Evolutionary conservation across 2,329 filamentous ascomycete genomes (phyloP), one percentile per base, ranked within the genome.

Genomic region (Sporothrix humicola): DNA sequence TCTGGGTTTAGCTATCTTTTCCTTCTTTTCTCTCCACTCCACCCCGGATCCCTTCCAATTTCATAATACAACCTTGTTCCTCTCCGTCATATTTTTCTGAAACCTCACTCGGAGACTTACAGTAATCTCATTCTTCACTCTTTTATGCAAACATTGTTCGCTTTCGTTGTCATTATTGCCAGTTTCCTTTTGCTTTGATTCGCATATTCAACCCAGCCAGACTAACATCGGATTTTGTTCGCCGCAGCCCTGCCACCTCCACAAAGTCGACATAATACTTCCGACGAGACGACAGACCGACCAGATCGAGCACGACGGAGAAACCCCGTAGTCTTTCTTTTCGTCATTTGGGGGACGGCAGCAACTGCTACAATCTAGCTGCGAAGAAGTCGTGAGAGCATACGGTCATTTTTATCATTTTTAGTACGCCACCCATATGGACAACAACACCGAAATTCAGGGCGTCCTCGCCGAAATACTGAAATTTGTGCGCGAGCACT

Each of bases 401-500:
- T n/a, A 6, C 31, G 31, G 31, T 37, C 31, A 37, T 26, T 26
- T 26, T 26, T 26, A 26, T 26, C 23, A 26, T 26, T 26, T 26
- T 26, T 26, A 26, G 23, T 26, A 26, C 23, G 23, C 23, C 23
- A 26, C 23, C 23, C 23, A 26, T 26, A 26, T 26, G 23, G 23
- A 26, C 23, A 61, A 4, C 23, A 23, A 37, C 37, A 6, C 26
- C 37, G 74, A 69, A 26, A 77, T 78, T 75, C 75, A 78, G 26
- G 79, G 80, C 73, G 77, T 83, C 59, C 80, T 79, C 48, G 81
- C 82, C 72, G 76, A 80, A 20, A 69, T 85, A 71, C 69, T 83
- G 61, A 77, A 80, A 46, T 75, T 82, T 8, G 58, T 85, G 61
- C 76, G 79, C 72, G 79, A 81, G 69, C 82, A 87, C 79, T 88